Conservation (phyloP, 2,329 filamentous ascomycete species). For the Elsinoe australis region DNA sequence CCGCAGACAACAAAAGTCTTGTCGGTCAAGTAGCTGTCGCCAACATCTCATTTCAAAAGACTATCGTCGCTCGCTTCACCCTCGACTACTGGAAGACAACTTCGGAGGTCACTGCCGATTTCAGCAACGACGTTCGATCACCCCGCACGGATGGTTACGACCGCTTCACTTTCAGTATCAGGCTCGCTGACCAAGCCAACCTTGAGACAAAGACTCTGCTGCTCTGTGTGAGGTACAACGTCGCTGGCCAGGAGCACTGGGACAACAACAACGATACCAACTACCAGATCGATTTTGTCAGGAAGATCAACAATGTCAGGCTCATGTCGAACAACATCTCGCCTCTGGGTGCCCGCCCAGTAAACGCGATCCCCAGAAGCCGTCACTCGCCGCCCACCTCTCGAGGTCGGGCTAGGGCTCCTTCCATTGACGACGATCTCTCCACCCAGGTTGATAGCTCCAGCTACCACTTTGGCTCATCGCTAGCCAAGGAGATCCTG, state of each 20-base stretch:
- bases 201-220: constrained; percentile 88
- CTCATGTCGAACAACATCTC: constrained; percentile 35
- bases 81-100: constrained; percentile 98
- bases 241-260: constrained; percentile 82
- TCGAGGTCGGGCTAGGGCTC: constrained; percentile 29
- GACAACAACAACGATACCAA: constrained; percentile 85
- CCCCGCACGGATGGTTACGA: constrained; percentile 62
- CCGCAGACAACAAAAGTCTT: constrained; percentile 76
- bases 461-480: constrained; percentile 37
- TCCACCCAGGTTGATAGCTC: constrained; percentile 46
- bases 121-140: constrained; percentile 65
- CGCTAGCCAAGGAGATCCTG: constrained; percentile 41
- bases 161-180: constrained; percentile 89
- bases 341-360: constrained; percentile 39
- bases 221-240: constrained; percentile 81
- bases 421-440: constrained; percentile 62
- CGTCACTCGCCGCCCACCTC: constrained; percentile 41
- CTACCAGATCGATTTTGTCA: constrained; percentile 89
- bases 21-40: constrained; percentile 76
- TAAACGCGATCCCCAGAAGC: constrained; percentile 44
- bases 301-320: constrained; percentile 53
- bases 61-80: constrained; percentile 86
- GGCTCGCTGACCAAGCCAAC: constrained; percentile 82
- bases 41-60: constrained; percentile 85
- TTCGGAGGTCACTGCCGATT: constrained; percentile 88